These are phyloP conservation scores for Trypanosoma conorhini DNA, from an alignment of 208 protist species.

Conservation along the genomic window DNA sequence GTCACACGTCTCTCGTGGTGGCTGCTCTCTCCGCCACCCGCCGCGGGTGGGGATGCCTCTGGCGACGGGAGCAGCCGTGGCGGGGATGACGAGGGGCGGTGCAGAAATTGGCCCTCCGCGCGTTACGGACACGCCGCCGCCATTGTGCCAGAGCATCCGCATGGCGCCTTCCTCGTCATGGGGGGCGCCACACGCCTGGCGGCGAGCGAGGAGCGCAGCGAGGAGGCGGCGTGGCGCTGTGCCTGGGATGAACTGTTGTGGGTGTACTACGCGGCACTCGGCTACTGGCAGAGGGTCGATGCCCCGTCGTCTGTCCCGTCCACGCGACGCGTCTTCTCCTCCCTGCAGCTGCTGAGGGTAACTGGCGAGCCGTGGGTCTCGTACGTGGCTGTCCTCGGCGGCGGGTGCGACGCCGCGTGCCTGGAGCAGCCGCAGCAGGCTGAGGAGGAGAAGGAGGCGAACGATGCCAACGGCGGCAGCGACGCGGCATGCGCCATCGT, in stretches of 20 bases:
- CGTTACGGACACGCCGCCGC: slow-evolving; percentile 56
- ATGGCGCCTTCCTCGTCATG: slow-evolving; percentile 26
- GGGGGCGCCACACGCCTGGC: slow-evolving; percentile 28
- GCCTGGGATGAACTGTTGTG: slow-evolving; percentile 54
- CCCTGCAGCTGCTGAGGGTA: slow-evolving; percentile 29
- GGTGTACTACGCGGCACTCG: slow-evolving; percentile 37
- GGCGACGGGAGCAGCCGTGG: neutral
- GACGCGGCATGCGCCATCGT: neutral
- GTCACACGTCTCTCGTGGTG: slow-evolving; percentile 37
- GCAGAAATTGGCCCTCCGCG: slow-evolving; percentile 44
- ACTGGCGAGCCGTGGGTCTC: neutral
- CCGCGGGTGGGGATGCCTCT: neutral
- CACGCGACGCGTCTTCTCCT: slow-evolving; percentile 37
- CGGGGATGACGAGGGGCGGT: slow-evolving; percentile 2
- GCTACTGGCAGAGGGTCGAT: slow-evolving; percentile 47
- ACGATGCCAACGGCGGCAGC: neutral
- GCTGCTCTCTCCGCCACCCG: slow-evolving; percentile 8
- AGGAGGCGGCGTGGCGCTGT: slow-evolving; percentile 21
- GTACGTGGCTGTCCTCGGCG: slow-evolving; percentile 16
- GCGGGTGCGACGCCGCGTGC: slow-evolving; percentile 13
- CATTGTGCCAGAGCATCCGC: slow-evolving; percentile 30
- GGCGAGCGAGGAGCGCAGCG: neutral
- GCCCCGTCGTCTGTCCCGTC: slow-evolving; percentile 33
- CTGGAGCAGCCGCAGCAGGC: neutral
- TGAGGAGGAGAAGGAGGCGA: neutral